Conservation (phyloP, 441 rosid genomes). For the Lepidium campestre region DNA sequence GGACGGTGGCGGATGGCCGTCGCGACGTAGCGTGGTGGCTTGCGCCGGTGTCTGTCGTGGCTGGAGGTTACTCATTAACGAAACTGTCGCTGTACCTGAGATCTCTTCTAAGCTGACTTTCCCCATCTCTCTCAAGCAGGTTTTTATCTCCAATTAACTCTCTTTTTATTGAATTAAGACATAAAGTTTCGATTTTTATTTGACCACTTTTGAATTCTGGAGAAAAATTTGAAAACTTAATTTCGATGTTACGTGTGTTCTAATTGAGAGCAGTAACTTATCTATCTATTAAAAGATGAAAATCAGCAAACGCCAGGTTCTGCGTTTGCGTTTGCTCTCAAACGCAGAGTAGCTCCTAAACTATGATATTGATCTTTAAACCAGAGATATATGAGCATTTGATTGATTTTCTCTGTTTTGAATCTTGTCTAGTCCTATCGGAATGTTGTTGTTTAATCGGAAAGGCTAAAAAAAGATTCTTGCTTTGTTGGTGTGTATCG, state of each 20-base stretch:
- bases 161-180: background rate
- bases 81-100: slow-evolving; percentile 49
- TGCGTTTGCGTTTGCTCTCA: slow-evolving; percentile 4
- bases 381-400: background rate
- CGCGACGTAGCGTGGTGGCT: slow-evolving; percentile 49
- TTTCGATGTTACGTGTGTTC: background rate
- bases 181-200: slow-evolving; percentile 10
- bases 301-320: background rate
- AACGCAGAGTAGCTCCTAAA: background rate
- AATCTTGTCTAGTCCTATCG: background rate
- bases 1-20: slow-evolving; percentile 45
- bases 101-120: slow-evolving; percentile 53
- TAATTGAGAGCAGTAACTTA: background rate
- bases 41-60: slow-evolving; percentile 62
- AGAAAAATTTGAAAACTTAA: background rate
- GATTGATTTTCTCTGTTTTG: background rate
- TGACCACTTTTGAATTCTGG: background rate
- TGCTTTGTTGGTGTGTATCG: background rate
- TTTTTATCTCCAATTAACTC: background rate
- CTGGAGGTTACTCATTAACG: slow-evolving; percentile 50
- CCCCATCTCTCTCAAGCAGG: slow-evolving; percentile 71
- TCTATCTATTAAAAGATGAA: background rate
- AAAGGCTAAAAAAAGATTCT: background rate
- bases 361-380: background rate
- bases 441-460: background rate